Percentiles rank a stretch among this genome's conserved stretches.
Evolutionary conservation across 257 asterid species (phyloP).

Genomic region (Fraxinus pennsylvanica): DNA sequence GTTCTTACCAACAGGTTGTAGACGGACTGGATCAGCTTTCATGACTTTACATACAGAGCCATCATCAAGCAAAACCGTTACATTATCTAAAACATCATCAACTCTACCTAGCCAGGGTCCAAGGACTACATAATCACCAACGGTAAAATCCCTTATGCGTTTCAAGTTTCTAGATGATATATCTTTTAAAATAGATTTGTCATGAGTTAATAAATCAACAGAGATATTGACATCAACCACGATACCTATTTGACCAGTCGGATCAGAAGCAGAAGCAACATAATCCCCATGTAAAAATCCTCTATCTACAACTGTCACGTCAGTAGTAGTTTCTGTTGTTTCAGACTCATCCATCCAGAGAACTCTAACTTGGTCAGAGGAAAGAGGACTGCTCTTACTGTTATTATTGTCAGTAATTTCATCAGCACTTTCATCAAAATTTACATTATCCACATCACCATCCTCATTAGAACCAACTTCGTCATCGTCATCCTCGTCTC

Average conservation of each 20-base stretch:
- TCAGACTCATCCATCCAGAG: conserved; percentile 85
- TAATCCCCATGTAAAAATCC: conserved; percentile 94
- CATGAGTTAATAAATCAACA: conserved; percentile 65
- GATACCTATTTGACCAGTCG: conserved; percentile 91
- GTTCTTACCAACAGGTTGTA: conserved; percentile 75
- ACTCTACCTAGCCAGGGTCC: conserved; percentile 98
- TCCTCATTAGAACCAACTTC: conserved; percentile 44
- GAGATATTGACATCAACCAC: conserved; percentile 74
- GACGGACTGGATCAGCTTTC: conserved; percentile 84
- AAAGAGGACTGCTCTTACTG: conserved; percentile 52
- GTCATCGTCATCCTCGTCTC: conserved; percentile 48
- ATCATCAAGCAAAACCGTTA: conserved; percentile 87
- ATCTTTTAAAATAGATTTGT: conserved; percentile 58
- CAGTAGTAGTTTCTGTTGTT: conserved; percentile 53
- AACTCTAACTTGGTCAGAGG: conserved; percentile 80
- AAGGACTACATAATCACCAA: conserved; percentile 88
- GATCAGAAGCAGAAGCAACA: conserved; percentile 84
- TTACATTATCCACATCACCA: conserved; percentile 35
- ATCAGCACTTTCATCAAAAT: conserved; percentile 40
- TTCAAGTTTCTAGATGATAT: conserved; percentile 60
- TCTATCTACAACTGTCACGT: conserved; percentile 73
- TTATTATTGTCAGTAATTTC: conserved; percentile 38
- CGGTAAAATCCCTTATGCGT: conserved; percentile 74
- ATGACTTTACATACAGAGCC: conserved; percentile 86
- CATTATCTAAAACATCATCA: conserved; percentile 92